A percentile compares a stretch with the other conserved stretches of the same genome.
Conservation (phyloP, 495 filamentous ascomycete species). For the Aspergillus steynii region DNA sequence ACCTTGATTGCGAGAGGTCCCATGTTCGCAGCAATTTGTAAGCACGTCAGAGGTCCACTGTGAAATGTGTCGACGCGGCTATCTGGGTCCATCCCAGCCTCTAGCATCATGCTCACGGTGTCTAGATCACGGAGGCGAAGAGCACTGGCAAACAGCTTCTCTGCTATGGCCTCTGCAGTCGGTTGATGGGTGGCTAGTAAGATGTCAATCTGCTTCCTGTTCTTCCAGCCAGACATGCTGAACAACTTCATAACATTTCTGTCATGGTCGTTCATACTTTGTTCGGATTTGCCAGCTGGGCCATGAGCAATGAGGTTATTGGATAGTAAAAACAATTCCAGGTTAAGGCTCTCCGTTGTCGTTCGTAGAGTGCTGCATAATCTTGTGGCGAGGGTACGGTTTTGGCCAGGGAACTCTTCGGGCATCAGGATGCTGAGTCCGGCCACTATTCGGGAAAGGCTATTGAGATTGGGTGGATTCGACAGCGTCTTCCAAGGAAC, state of each 20-base stretch:
- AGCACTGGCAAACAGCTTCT: slow-evolving; percentile 15
- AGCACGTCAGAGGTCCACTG: slow-evolving; percentile 9
- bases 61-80: slow-evolving; percentile 5
- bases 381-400: slow-evolving; percentile 1
- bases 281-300: background rate
- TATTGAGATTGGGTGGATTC: slow-evolving; percentile 8
- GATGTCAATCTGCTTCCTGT: background rate
- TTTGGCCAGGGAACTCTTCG: slow-evolving; percentile 9
- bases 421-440: slow-evolving; percentile 18
- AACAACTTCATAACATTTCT: slow-evolving; percentile 14
- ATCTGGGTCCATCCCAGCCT: slow-evolving; percentile 12
- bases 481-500: slow-evolving; percentile 13
- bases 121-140: slow-evolving; percentile 6
- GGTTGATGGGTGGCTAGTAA: slow-evolving; percentile 11
- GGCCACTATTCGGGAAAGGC: slow-evolving; percentile 9
- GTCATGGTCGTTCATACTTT: slow-evolving; percentile 8
- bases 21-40: slow-evolving; percentile 1
- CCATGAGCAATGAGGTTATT: slow-evolving; percentile 15
- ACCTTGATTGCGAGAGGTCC: background rate
- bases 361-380: slow-evolving; percentile 6
- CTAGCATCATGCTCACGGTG: slow-evolving; percentile 8
- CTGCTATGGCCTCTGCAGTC: slow-evolving; percentile 12
- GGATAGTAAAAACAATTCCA: slow-evolving; percentile 17
- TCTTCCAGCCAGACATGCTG: slow-evolving; percentile 11
- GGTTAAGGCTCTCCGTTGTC: background rate